phyloP scores from a whole-genome alignment of 1,139 yeast species.

The Candida sp. region DNA sequence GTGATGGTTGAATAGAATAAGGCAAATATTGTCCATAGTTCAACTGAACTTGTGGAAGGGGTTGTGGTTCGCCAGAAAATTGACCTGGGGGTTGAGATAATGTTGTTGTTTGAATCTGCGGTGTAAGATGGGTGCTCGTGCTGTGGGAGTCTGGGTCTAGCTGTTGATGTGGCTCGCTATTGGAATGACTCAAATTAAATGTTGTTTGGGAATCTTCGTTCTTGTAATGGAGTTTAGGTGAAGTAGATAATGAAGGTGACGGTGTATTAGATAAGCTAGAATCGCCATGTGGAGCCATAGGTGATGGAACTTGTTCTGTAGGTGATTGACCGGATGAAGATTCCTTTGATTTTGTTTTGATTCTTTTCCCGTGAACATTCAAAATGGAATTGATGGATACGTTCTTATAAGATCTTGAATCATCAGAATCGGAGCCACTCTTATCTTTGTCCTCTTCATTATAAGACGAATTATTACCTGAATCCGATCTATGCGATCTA shows the following conservation, averaged over 20 bases:
- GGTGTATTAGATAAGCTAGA: background rate
- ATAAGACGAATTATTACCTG: background rate
- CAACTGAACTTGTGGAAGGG: background rate
- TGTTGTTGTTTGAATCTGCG: background rate
- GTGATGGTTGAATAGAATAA: background rate
- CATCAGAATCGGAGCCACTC: constrained; percentile 1
- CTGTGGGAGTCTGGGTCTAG: background rate
- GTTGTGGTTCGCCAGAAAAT: background rate
- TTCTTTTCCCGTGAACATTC: constrained; percentile 2
- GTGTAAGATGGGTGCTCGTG: background rate
- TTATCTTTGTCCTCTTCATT: constrained; percentile 3
- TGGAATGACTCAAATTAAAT: background rate
- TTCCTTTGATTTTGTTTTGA: background rate
- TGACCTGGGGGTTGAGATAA: background rate
- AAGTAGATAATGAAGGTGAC: background rate
- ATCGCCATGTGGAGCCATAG: background rate
- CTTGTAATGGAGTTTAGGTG: background rate
- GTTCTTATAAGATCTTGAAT: constrained; percentile 5
- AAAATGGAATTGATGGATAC: constrained; percentile 9
- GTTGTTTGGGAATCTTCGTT: background rate
- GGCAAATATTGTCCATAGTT: background rate
- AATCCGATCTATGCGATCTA: background rate
- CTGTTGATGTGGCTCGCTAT: background rate
- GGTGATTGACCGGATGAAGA: background rate
- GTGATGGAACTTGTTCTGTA: background rate